Percentiles rank a stretch among this genome's conserved stretches.
These are phyloP conservation scores for Coprinopsis sp. DNA, from an alignment of 768 basidiomycete species.

Conservation along the genomic window DNA sequence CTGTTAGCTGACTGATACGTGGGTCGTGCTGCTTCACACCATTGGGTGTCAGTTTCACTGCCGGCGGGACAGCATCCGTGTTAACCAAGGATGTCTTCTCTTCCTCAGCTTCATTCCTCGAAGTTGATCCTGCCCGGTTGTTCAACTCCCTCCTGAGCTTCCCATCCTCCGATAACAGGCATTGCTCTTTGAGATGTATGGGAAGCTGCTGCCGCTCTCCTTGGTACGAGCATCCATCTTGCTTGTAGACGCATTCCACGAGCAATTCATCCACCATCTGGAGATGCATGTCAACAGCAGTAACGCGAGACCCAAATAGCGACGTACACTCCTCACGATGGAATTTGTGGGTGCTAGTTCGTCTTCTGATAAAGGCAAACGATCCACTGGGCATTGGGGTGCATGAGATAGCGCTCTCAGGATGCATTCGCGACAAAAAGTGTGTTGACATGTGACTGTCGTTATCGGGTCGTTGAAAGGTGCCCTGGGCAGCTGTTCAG, in stretches of 20 bases:
- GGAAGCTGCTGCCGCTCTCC: constrained; percentile 66
- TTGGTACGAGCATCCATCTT: constrained; percentile 55
- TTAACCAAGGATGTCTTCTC: not conserved
- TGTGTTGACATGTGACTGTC: constrained; percentile 70
- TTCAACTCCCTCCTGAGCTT: not conserved
- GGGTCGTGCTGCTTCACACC: constrained; percentile 6
- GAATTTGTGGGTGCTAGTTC: constrained; percentile 67
- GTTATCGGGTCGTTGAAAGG: constrained; percentile 78
- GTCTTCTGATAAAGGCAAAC: constrained; percentile 54
- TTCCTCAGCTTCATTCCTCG: constrained; percentile 1
- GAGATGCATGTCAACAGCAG: not conserved
- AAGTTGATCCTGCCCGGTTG: no score
- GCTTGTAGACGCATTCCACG: constrained; percentile 64
- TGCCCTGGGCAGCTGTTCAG: constrained; percentile 31
- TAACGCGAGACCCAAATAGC: not conserved
- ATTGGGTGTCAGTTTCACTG: no score
- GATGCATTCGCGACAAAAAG: constrained; percentile 85
- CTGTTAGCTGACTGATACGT: constrained; percentile 39
- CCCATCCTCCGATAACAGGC: constrained; percentile 32
- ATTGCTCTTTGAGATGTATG: constrained; percentile 57
- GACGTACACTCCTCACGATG: constrained; percentile 68
- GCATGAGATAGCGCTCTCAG: constrained; percentile 61
- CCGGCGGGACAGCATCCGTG: no score
- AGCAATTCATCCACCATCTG: constrained; percentile 81
- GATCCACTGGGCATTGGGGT: constrained; percentile 79